Conservation (phyloP, 2,329 filamentous ascomycete species). For the Pyrenochaeta sp. region DNA sequence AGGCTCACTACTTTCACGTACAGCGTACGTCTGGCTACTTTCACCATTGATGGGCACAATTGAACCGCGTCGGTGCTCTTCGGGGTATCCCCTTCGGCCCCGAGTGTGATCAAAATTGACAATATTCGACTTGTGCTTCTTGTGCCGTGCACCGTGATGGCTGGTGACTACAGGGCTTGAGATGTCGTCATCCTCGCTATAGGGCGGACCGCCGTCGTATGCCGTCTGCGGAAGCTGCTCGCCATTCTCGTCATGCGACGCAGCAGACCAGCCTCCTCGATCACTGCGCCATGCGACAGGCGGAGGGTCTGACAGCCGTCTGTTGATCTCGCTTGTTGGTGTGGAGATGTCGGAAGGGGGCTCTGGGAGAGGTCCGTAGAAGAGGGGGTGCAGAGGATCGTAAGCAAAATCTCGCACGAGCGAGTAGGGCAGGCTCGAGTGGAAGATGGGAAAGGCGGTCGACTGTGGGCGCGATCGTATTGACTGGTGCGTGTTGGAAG, state of each 20-base stretch:
- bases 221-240: constrained; percentile 82
- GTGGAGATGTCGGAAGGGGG: constrained; percentile 84
- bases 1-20: constrained; percentile 71
- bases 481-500: constrained; percentile 47
- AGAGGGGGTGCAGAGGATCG: constrained; percentile 79
- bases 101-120: constrained; percentile 51
- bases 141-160: constrained; percentile 69
- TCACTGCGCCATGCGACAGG: constrained; percentile 75
- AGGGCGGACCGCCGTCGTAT: constrained; percentile 83
- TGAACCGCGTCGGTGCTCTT: constrained; percentile 55
- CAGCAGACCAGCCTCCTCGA: constrained; percentile 64
- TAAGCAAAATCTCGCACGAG: constrained; percentile 97
- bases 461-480: constrained; percentile 78
- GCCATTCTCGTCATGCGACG: constrained; percentile 62
- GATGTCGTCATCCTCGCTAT: constrained; percentile 94
- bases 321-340: constrained; percentile 76
- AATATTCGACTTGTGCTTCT: constrained; percentile 72
- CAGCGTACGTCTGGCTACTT: constrained; percentile 77
- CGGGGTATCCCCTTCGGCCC: constrained; percentile 42
- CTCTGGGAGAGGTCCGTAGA: constrained; percentile 90
- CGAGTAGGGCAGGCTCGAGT: constrained; percentile 87
- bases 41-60: constrained; percentile 66
- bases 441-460: constrained; percentile 82
- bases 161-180: constrained; percentile 88
- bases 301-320: constrained; percentile 83